Evolutionary conservation across 306 rosid species (phyloP).

Genomic region (Prunus dulcis): DNA sequence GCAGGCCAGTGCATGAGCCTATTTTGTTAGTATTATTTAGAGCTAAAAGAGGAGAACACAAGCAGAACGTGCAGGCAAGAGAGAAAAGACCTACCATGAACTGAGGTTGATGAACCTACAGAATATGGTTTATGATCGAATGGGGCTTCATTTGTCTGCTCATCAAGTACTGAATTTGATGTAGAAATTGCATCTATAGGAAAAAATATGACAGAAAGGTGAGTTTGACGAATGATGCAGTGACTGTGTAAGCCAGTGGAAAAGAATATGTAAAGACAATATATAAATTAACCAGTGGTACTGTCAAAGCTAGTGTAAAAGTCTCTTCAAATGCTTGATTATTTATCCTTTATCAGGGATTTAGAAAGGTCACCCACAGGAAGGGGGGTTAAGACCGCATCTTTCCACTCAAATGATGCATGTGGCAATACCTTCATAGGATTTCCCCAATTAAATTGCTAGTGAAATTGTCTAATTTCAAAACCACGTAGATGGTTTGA

Average conservation of each 20-base stretch:
- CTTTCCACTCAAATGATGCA: not conserved
- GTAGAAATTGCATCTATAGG: slow-evolving; percentile 11
- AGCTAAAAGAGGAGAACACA: not conserved
- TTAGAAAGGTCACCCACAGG: not conserved
- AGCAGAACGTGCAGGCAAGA: not conserved
- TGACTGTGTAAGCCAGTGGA: not conserved
- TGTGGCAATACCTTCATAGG: not conserved
- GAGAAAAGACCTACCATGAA: slow-evolving; percentile 9
- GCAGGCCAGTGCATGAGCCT: not conserved
- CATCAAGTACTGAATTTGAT: slow-evolving; percentile 3
- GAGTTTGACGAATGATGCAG: not conserved
- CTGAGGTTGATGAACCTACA: slow-evolving; percentile 20
- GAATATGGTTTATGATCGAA: slow-evolving; percentile 6
- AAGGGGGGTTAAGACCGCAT: not conserved
- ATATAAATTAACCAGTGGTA: not conserved
- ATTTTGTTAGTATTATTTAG: not conserved
- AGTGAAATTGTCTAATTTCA: not conserved
- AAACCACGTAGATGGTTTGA: not conserved
- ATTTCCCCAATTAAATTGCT: not conserved
- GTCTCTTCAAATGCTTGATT: not conserved
- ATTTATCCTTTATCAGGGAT: not conserved
- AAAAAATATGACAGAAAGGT: not conserved
- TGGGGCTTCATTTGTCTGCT: slow-evolving; percentile 13
- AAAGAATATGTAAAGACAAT: not conserved
- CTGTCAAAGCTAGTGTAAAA: not conserved